phyloP scores from a whole-genome alignment of 768 basidiomycete genomes.

The Leccinellum luteum region DNA sequence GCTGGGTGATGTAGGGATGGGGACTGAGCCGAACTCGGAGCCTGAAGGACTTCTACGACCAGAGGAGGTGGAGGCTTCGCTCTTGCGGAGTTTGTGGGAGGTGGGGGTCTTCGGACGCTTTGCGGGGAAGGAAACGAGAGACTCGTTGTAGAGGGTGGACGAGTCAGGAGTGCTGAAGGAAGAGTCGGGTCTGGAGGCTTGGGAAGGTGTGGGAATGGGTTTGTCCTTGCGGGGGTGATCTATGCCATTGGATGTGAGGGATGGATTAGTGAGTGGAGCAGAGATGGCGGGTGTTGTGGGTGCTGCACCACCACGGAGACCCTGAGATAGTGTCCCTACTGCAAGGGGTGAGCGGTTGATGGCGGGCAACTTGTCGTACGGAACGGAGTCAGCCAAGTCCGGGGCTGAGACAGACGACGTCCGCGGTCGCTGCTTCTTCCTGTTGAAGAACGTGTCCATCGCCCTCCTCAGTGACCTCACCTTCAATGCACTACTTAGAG shows the following conservation, averaged over 20 bases:
- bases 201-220: slow-evolving; percentile 25
- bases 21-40: slow-evolving; percentile 52
- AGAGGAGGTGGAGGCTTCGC: slow-evolving; percentile 55
- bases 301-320: slow-evolving; percentile 45
- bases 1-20: slow-evolving; percentile 32
- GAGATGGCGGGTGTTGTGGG: slow-evolving; percentile 48
- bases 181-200: slow-evolving; percentile 43
- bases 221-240: slow-evolving; percentile 60
- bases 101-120: slow-evolving; percentile 35
- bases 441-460: slow-evolving; percentile 70
- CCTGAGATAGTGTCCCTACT: slow-evolving; percentile 54
- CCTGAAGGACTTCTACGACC: slow-evolving; percentile 47
- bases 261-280: slow-evolving; percentile 82
- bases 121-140: slow-evolving; percentile 37
- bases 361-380: slow-evolving; percentile 62
- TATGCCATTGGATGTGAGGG: slow-evolving; percentile 67
- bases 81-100: slow-evolving; percentile 40
- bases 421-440: slow-evolving; percentile 57
- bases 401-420: slow-evolving; percentile 59
- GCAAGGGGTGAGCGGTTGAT: slow-evolving; percentile 60
- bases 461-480: neutral
- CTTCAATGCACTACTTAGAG: neutral
- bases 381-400: slow-evolving; percentile 68
- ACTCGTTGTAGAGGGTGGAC: slow-evolving; percentile 56
- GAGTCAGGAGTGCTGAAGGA: slow-evolving; percentile 57